Base-by-base conservation (phyloP, 108 stramenopile species). In the Cyclotella distinguenda region DNA sequence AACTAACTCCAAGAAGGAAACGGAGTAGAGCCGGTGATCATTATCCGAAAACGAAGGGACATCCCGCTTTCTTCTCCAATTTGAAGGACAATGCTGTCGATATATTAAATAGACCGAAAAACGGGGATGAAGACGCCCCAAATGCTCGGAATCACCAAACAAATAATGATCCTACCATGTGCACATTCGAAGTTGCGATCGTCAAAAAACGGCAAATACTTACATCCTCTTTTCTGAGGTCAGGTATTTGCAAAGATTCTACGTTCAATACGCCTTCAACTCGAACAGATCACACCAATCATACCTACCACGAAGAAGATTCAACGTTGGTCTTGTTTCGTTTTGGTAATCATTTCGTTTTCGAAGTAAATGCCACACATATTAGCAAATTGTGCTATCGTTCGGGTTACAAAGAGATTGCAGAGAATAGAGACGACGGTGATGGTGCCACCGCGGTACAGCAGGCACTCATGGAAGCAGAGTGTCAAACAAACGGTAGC, bases 151-250 rank as follows among this genome's bases (percentile, higher is more conserved):
- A 40, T 19, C 19, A 31, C 39, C 9, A 51, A 31, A 36, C 60
- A 44, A 74, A 74, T 38, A 66, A 65, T 33, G 72, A 74, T 60
- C 72, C 72, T 31, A 40, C 72, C 0, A 26, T 74, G 4, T 74
- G 72, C 58, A 60, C 72, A 38, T 66, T 74, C 50, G 64, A 74
- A 44, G 52, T 48, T 19, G 64, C 59, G 27, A 74, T 74, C 18
- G 23, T 74, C 16, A 44, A 65, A 30, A 48, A 57, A 43, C 27
- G 43, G 27, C 25, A 26, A 6, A 27, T 60, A 8, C 7, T 44
- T 13, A 11, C 27, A 56, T 56, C 55, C 35, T 56, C 18, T 23
- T 7, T 39, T 36, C 32, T 18, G 12, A 38, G 35, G 28, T 12
- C 23, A 11, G 6, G 23, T 23, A 23, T 18, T 19, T 11, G 10